These are phyloP conservation scores for Aspergillus oerlinghausenensis DNA, from an alignment of 2,329 filamentous ascomycete species.

Conservation along the genomic window DNA sequence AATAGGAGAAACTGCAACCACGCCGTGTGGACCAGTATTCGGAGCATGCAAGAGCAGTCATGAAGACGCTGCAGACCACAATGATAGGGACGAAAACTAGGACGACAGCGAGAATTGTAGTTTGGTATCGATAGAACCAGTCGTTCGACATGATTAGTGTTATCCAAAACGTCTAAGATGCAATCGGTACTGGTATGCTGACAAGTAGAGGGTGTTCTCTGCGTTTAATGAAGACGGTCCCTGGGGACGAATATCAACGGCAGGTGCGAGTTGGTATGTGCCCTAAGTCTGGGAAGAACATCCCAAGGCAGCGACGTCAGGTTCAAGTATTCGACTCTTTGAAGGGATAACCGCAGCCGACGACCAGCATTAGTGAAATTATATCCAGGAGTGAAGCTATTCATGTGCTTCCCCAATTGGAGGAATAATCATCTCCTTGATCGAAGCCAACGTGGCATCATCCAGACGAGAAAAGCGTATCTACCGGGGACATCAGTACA, in stretches of 20 bases:
- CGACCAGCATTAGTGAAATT: conserved; percentile 20
- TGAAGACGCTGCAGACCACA: conserved; percentile 37
- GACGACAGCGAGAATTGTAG: conserved; percentile 38
- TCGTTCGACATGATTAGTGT: conserved; percentile 24
- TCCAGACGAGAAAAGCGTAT: conserved; percentile 40
- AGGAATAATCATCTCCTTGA: conserved; percentile 35
- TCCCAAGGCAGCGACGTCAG: background rate
- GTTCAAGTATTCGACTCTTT: background rate
- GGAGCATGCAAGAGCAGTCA: conserved; percentile 36
- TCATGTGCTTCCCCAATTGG: conserved; percentile 22
- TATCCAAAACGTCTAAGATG: conserved; percentile 3
- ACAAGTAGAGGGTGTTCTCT: background rate
- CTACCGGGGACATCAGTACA: conserved; percentile 20
- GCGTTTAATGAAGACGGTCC: background rate
- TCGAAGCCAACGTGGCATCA: conserved; percentile 23
- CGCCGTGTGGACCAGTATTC: conserved; percentile 26
- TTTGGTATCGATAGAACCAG: conserved; percentile 29
- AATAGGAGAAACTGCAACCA: conserved; percentile 14
- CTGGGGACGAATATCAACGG: background rate
- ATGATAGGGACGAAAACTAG: conserved; percentile 46
- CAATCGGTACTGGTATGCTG: conserved; percentile 7
- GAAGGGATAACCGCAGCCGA: background rate
- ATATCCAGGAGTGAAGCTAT: conserved; percentile 15
- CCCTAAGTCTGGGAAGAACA: background rate
- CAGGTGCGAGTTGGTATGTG: background rate